Conservation (phyloP, 2,329 filamentous ascomycete species). For the Venturia carpophila region DNA sequence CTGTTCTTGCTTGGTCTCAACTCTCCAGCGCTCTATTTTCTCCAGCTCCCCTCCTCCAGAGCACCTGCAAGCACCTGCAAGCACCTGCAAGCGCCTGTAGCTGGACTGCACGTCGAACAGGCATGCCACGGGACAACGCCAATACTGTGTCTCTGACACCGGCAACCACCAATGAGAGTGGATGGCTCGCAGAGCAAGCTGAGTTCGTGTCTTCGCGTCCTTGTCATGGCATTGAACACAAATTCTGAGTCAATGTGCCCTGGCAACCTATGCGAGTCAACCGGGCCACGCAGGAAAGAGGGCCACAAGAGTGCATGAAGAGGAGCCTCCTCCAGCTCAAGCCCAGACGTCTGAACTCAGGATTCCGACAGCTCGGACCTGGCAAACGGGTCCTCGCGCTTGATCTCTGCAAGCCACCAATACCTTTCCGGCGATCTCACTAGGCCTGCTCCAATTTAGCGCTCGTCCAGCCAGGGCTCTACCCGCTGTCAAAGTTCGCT, state of each 20-base stretch:
- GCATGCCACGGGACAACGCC: neutral
- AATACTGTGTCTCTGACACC: neutral
- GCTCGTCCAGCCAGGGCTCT: neutral
- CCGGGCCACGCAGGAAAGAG: neutral
- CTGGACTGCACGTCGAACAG: neutral
- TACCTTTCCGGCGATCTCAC: neutral
- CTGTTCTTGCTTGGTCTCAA: neutral
- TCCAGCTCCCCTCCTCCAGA: neutral
- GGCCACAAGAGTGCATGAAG: neutral
- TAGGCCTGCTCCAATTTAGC: neutral
- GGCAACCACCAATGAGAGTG: neutral
- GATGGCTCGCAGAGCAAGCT: neutral
- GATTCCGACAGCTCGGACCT: constrained; percentile 3
- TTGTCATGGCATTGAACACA: neutral
- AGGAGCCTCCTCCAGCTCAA: neutral
- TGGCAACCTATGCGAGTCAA: neutral
- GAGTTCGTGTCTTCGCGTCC: neutral
- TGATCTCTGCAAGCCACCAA: constrained; percentile 12
- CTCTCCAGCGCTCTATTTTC: neutral
- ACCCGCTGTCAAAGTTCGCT: neutral
- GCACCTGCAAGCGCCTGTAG: neutral
- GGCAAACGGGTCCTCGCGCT: constrained; percentile 3
- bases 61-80: too few species aligned
- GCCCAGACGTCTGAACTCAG: neutral
- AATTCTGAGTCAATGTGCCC: neutral